Conservation (phyloP, 1,284 basidiomycete species). For the Phellopilus nigrolimitatus region DNA sequence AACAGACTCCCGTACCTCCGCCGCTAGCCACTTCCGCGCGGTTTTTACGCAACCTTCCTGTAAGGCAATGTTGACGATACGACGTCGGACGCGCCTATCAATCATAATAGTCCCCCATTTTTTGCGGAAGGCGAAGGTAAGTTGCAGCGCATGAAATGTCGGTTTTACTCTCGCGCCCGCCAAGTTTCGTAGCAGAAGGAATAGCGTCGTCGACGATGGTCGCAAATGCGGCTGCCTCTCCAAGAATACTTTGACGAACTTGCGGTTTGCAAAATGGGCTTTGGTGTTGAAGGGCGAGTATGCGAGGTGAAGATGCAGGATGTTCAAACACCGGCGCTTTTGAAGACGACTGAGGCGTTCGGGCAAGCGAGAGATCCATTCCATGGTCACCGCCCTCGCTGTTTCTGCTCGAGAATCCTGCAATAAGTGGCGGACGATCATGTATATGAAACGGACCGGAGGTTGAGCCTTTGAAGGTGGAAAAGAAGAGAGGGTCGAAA, state of each 20-base stretch:
- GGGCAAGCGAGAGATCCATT: constrained; percentile 27
- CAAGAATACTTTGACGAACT: constrained; percentile 41
- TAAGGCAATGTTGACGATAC: constrained; percentile 49
- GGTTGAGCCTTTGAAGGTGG: constrained; percentile 1
- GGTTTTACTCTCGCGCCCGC: constrained; percentile 43
- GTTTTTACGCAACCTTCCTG: constrained; percentile 57
- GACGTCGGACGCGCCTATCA: constrained; percentile 53
- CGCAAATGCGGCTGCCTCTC: constrained; percentile 41
- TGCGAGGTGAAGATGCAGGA: constrained; percentile 33
- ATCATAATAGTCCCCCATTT: constrained; percentile 52
- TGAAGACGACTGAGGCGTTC: constrained; percentile 20
- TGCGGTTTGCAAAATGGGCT: constrained; percentile 30
- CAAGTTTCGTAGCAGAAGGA: constrained; percentile 51
- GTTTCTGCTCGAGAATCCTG: constrained; percentile 10
- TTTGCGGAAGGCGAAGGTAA: constrained; percentile 40
- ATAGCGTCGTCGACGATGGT: constrained; percentile 60
- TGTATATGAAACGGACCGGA: constrained; percentile 11
- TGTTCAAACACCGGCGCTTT: constrained; percentile 26
- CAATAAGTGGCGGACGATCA: constrained; percentile 13
- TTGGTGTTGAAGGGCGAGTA: constrained; percentile 21
- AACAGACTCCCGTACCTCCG: constrained; percentile 27
- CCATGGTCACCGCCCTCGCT: constrained; percentile 28
- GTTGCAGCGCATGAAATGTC: constrained; percentile 40
- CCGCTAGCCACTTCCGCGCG: constrained; percentile 34
- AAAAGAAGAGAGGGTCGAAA: not conserved